These are phyloP conservation scores for Pochonia chlamydosporia DNA, from an alignment of 2,329 filamentous ascomycete genomes.

Conservation along the genomic window DNA sequence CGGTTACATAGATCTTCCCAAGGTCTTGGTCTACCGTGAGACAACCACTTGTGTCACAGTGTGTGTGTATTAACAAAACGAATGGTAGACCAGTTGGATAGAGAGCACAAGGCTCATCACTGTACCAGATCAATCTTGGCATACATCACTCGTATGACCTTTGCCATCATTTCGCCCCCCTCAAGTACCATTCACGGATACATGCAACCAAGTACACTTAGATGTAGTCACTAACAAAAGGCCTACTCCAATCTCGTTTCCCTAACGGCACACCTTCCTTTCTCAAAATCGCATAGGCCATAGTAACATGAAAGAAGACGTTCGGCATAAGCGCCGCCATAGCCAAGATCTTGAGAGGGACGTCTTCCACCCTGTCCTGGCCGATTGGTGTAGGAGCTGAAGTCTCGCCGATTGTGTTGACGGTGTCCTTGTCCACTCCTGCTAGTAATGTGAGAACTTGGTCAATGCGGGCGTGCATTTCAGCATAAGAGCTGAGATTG, in stretches of 20 bases:
- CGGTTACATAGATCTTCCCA: background rate
- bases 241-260: conserved; percentile 43
- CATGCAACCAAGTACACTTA: too few relatives aligned
- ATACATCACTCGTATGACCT: too few relatives aligned
- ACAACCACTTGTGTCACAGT: background rate
- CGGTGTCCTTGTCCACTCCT: conserved; percentile 25
- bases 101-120: too few relatives aligned
- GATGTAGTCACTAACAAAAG: conserved; percentile 10
- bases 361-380: background rate
- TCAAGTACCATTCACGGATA: too few relatives aligned
- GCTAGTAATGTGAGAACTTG: conserved; percentile 17
- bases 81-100: too few relatives aligned
- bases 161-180: too few relatives aligned
- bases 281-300: conserved; percentile 48
- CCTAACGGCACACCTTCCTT: conserved; percentile 48
- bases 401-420: conserved; percentile 20
- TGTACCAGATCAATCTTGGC: too few relatives aligned
- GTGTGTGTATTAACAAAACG: too few relatives aligned
- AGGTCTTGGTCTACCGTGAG: background rate
- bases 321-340: conserved; percentile 29
- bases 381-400: background rate
- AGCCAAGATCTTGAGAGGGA: background rate
- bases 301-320: conserved; percentile 51
- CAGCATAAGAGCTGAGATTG: conserved; percentile 22
- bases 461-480: conserved; percentile 24